Percentiles rank a stretch among this genome's conserved stretches.
These are phyloP conservation scores for Obba rivulosa DNA, from an alignment of 768 basidiomycete species.

Conservation along the genomic window DNA sequence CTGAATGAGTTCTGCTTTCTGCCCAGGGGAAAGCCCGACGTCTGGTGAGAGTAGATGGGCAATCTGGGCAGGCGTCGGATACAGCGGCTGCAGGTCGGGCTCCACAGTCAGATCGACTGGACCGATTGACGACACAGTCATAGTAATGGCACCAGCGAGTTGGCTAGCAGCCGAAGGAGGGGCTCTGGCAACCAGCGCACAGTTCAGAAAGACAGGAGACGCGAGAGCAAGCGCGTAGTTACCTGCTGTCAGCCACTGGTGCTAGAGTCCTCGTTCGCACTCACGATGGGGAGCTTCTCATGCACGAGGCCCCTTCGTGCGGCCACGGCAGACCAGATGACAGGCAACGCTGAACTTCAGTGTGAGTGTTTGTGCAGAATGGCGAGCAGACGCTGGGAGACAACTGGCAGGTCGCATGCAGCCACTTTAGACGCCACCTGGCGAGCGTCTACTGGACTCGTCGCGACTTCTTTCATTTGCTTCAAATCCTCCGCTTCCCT, in stretches of 20 bases:
- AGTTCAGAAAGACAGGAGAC: neutral
- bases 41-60: conserved; percentile 57
- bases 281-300: neutral
- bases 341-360: neutral
- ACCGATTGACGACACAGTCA: conserved; percentile 28
- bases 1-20: conserved; percentile 64
- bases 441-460: conserved; percentile 3
- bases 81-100: conserved; percentile 76
- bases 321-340: too few relatives aligned
- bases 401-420: too few relatives aligned
- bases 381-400: too few relatives aligned
- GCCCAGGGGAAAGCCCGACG: conserved; percentile 61
- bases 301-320: too few relatives aligned
- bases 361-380: neutral
- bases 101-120: conserved; percentile 59
- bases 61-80: conserved; percentile 64
- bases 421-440: neutral
- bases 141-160: conserved; percentile 3
- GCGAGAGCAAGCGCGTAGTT: neutral
- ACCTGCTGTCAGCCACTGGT: neutral
- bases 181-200: neutral
- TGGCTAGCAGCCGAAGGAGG: neutral
- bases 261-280: too few relatives aligned
- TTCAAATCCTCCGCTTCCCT: neutral
- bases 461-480: neutral